A percentile compares a stretch with the other conserved stretches of the same genome.
Conservation (phyloP, 2,329 filamentous ascomycete genomes). For the Mariannaea elegans region DNA sequence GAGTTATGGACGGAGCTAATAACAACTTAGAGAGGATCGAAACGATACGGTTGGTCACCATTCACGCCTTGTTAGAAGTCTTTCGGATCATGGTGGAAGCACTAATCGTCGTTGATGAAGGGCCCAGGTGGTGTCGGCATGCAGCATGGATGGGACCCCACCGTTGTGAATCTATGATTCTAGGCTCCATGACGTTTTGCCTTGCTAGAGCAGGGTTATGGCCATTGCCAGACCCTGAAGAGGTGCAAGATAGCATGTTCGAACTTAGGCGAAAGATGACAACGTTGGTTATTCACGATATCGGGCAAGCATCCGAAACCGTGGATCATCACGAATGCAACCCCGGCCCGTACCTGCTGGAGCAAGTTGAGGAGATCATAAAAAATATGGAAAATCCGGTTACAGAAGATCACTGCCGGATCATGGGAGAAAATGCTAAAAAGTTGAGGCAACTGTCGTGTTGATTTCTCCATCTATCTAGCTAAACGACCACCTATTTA, state of each 20-base stretch:
- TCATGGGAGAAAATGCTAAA: conserved; percentile 18
- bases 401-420: conserved; percentile 10
- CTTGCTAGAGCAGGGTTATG: conserved; percentile 44
- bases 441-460: conserved; percentile 7
- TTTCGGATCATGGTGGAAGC: conserved; percentile 37
- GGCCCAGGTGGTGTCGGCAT: conserved; percentile 45
- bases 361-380: conserved; percentile 31
- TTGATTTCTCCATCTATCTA: too few relatives aligned
- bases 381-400: conserved; percentile 26
- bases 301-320: conserved; percentile 26
- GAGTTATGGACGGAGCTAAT: too few relatives aligned
- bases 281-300: conserved; percentile 41
- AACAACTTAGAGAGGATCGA: conserved; percentile 36
- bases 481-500: too few relatives aligned
- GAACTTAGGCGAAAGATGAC: conserved; percentile 34
- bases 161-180: conserved; percentile 49
- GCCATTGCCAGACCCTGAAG: conserved; percentile 40
- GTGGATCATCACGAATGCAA: conserved; percentile 36
- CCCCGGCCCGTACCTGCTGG: conserved; percentile 28
- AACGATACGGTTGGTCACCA: conserved; percentile 29
- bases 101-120: conserved; percentile 42
- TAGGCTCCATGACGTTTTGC: conserved; percentile 47
- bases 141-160: conserved; percentile 47
- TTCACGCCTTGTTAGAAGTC: conserved; percentile 33
- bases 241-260: conserved; percentile 38